A percentile compares a stretch with the other conserved stretches of the same genome.
These are phyloP conservation scores for Inga oerstediana DNA, from an alignment of 306 rosid genomes.

Conservation along the genomic window DNA sequence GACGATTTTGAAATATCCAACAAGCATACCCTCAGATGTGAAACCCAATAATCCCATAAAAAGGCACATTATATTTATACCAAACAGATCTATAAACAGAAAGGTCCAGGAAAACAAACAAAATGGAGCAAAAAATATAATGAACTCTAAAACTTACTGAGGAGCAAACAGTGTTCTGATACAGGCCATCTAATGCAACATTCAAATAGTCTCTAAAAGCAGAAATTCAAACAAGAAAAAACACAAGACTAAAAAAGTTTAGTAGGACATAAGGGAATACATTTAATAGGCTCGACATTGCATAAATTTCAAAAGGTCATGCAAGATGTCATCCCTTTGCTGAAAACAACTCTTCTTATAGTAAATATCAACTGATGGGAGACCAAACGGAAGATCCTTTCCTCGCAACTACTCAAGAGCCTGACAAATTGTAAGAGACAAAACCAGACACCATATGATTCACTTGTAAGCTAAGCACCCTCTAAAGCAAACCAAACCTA, in stretches of 20 bases:
- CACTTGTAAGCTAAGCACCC: slow-evolving; percentile 17
- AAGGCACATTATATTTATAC: neutral
- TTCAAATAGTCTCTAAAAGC: neutral
- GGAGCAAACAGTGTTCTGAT: neutral
- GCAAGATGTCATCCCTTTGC: slow-evolving; percentile 34
- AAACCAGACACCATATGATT: slow-evolving; percentile 18
- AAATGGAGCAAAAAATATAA: neutral
- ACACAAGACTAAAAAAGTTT: neutral
- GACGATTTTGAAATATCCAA: neutral
- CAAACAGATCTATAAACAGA: slow-evolving; percentile 8
- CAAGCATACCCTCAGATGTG: neutral
- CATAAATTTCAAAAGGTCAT: slow-evolving; percentile 37
- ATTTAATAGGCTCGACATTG: slow-evolving; percentile 57
- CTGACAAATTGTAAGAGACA: slow-evolving; percentile 47
- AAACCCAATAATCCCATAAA: neutral
- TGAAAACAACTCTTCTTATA: slow-evolving; percentile 24
- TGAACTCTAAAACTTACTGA: neutral
- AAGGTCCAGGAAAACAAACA: neutral
- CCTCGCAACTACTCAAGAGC: slow-evolving; percentile 36
- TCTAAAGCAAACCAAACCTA: neutral
- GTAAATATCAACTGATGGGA: neutral
- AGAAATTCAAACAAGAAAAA: neutral
- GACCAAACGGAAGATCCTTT: slow-evolving; percentile 32
- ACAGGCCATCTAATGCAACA: slow-evolving; percentile 2
- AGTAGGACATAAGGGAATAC: slow-evolving; percentile 39